A percentile compares a stretch with the other conserved stretches of the same genome.
Conservation (phyloP, 106 monocot species). For the Posidonia australis region DNA sequence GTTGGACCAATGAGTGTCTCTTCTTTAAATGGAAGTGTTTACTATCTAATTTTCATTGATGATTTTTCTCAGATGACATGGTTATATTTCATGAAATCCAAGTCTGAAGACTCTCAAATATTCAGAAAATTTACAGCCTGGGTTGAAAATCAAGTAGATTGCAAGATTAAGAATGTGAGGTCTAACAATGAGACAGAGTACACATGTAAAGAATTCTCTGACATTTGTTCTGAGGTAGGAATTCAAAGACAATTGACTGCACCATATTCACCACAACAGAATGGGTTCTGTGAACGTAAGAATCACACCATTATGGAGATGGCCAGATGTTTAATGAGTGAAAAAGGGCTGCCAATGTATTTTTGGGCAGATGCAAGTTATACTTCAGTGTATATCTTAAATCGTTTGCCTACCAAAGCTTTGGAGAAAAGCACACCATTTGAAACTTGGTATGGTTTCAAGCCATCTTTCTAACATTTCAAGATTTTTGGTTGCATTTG, state of each 20-base stretch:
- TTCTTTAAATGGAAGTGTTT: no score
- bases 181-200: not conserved
- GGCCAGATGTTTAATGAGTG: not conserved
- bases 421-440: not conserved
- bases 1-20: no score
- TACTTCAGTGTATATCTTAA: not conserved
- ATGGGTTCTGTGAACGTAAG: not conserved
- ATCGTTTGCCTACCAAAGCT: not conserved
- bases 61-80: not conserved
- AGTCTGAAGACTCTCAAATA: no score
- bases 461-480: not conserved
- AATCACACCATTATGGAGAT: not conserved
- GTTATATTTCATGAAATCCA: not conserved
- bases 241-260: not conserved
- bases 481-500: not conserved
- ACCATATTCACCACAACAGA: not conserved
- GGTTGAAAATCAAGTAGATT: no score
- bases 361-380: not conserved
- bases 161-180: not conserved
- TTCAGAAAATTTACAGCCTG: no score
- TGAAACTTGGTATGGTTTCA: not conserved
- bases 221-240: not conserved
- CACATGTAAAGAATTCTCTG: not conserved
- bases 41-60: not conserved
- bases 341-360: not conserved